A percentile compares a stretch with the other conserved stretches of the same genome.
Evolutionary conservation across 352 stramenopile species (phyloP).

Genomic region (Globisporangium nodosum): DNA sequence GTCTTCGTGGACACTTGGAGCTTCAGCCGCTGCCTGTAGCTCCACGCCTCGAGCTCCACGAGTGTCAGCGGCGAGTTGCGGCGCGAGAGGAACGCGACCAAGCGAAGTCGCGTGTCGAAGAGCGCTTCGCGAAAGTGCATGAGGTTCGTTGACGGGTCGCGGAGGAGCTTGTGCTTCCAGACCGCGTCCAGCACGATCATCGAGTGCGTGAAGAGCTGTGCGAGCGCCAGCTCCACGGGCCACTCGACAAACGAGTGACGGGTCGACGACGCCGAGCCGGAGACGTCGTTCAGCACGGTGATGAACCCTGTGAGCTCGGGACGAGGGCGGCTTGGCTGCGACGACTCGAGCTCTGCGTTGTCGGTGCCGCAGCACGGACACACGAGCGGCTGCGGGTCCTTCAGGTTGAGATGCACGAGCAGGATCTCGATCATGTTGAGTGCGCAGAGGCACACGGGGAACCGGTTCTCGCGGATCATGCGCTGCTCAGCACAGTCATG

Average conservation of each 20-base stretch:
- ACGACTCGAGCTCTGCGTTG: constrained; percentile 53
- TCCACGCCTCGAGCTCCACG: constrained; percentile 42
- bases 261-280: constrained; percentile 30
- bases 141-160: constrained; percentile 43
- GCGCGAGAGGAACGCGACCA: constrained; percentile 46
- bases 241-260: constrained; percentile 32
- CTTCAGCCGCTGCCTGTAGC: constrained; percentile 24
- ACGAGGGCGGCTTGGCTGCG: constrained; percentile 38
- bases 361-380: constrained; percentile 70
- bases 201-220: constrained; percentile 54
- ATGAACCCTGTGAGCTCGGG: constrained; percentile 54
- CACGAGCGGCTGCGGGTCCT: constrained; percentile 50
- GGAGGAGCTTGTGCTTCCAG: constrained; percentile 47
- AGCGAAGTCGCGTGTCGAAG: constrained; percentile 36
- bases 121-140: constrained; percentile 63
- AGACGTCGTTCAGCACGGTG: constrained; percentile 36
- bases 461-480: constrained; percentile 65
- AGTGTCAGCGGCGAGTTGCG: constrained; percentile 38
- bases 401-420: constrained; percentile 62
- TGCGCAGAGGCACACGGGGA: constrained; percentile 54
- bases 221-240: constrained; percentile 45
- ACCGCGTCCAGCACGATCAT: constrained; percentile 55
- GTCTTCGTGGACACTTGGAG: constrained; percentile 9
- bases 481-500: constrained; percentile 21
- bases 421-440: constrained; percentile 68